Evolutionary conservation across 345 rosid species (phyloP).

Genomic region (Chamaenerion angustifolium): DNA sequence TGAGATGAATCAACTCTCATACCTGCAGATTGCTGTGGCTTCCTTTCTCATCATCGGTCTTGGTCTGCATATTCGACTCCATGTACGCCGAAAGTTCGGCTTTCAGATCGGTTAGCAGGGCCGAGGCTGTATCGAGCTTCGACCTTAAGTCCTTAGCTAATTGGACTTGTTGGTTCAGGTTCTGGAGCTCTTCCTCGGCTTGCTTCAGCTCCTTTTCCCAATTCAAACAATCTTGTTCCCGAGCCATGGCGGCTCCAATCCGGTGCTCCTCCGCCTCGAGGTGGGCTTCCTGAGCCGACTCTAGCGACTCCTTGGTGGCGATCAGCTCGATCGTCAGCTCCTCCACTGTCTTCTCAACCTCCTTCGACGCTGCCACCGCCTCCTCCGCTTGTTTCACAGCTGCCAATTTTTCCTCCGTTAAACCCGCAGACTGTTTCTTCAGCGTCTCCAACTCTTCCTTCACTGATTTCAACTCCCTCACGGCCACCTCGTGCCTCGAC

Average conservation of each 20-base stretch:
- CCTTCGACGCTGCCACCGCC: constrained; percentile 52
- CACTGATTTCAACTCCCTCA: constrained; percentile 58
- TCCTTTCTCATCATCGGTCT: constrained; percentile 20
- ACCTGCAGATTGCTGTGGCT: constrained; percentile 35
- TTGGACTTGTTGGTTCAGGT: constrained; percentile 51
- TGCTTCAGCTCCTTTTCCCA: constrained; percentile 88
- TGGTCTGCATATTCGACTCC: constrained; percentile 46
- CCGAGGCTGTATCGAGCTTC: constrained; percentile 55
- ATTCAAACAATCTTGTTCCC: constrained; percentile 60
- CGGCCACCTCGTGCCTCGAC: constrained; percentile 61
- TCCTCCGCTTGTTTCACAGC: constrained; percentile 67
- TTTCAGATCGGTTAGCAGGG: constrained; percentile 60
- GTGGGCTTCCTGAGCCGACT: constrained; percentile 86
- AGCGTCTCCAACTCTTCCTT: constrained; percentile 53
- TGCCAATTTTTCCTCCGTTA: constrained; percentile 41
- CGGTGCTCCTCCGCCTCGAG: constrained; percentile 89
- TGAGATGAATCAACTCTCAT: too few relatives aligned
- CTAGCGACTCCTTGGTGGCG: constrained; percentile 63
- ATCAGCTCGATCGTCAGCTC: constrained; percentile 79
- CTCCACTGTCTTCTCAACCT: constrained; percentile 84
- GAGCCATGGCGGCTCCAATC: constrained; percentile 71
- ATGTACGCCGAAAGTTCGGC: constrained; percentile 68
- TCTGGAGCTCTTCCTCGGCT: constrained; percentile 75
- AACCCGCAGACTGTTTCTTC: constrained; percentile 33
- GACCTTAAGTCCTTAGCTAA: constrained; percentile 57